Conservation (phyloP, 106 monocot species). For the Xerophyta viscosa region DNA sequence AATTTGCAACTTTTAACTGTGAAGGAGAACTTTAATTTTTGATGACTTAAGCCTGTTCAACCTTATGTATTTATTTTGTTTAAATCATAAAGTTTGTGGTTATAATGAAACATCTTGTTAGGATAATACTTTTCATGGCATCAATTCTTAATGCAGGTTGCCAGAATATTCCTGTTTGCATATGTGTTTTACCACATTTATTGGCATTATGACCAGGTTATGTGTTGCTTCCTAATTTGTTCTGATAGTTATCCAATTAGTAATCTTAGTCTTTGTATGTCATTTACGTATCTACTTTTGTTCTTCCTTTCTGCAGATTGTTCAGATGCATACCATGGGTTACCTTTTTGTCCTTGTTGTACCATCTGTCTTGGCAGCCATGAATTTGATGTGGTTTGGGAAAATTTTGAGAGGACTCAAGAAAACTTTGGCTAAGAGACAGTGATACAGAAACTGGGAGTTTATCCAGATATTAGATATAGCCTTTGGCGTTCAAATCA, state of each 20-base stretch:
- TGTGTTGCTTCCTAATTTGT: neutral
- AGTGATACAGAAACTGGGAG: too few relatives aligned
- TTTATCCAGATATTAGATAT: too few relatives aligned
- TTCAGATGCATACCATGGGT: slow-evolving; percentile 54
- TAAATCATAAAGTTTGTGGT: too few relatives aligned
- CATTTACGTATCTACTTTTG: too few relatives aligned
- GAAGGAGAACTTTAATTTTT: too few relatives aligned
- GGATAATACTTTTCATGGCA: too few relatives aligned
- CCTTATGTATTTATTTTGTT: too few relatives aligned
- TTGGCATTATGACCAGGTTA: slow-evolving; percentile 76
- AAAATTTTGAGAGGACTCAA: slow-evolving; percentile 79
- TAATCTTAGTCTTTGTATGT: neutral
- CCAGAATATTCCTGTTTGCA: slow-evolving; percentile 76
- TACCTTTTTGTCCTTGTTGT: slow-evolving; percentile 54
- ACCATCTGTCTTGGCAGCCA: slow-evolving; percentile 37
- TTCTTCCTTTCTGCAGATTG: slow-evolving; percentile 34
- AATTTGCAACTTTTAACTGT: too few relatives aligned
- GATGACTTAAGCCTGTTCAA: too few relatives aligned
- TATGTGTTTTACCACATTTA: slow-evolving; percentile 88
- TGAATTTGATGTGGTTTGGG: slow-evolving; percentile 86
- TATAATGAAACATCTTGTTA: too few relatives aligned
- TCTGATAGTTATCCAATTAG: neutral
- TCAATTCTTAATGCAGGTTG: slow-evolving; percentile 38
- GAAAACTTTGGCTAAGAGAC: slow-evolving; percentile 61
- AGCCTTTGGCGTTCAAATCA: too few relatives aligned